Conservation (phyloP, 2,329 filamentous ascomycete genomes). For the Penicillium oxalicum region DNA sequence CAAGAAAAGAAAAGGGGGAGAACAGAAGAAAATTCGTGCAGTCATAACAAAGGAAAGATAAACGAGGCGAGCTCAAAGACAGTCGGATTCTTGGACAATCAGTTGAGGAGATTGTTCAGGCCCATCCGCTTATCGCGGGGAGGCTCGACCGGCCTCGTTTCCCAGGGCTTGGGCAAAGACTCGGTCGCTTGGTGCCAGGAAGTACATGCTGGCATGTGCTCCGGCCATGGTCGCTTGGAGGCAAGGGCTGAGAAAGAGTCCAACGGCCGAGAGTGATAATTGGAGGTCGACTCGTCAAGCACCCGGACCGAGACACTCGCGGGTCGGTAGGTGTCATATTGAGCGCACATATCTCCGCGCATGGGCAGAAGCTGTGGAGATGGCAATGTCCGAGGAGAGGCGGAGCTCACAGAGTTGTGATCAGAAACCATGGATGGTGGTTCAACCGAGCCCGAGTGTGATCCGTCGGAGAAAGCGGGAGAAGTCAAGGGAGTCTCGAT, state of each 20-base stretch:
- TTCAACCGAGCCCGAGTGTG: slow-evolving; percentile 52
- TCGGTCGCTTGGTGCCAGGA: slow-evolving; percentile 26
- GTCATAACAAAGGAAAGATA: slow-evolving; percentile 16
- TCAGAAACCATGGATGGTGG: slow-evolving; percentile 69
- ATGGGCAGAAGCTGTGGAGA: slow-evolving; percentile 39
- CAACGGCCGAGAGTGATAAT: slow-evolving; percentile 16
- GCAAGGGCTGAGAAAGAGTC: slow-evolving; percentile 23
- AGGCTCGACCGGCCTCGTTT: slow-evolving; percentile 16
- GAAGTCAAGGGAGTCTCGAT: slow-evolving; percentile 58
- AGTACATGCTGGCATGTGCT: slow-evolving; percentile 21
- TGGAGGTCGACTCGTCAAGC: slow-evolving; percentile 21
- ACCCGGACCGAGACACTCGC: slow-evolving; percentile 23
- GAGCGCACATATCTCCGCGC: slow-evolving; percentile 41
- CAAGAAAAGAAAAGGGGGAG: slow-evolving; percentile 5
- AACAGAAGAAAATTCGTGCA: slow-evolving; percentile 18
- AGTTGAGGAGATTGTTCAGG: slow-evolving; percentile 35
- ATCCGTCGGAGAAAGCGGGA: slow-evolving; percentile 59
- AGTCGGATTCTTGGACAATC: slow-evolving; percentile 1
- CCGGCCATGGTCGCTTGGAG: slow-evolving; percentile 26
- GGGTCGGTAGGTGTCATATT: slow-evolving; percentile 30
- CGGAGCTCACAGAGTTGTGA: slow-evolving; percentile 56
- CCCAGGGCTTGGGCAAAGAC: slow-evolving; percentile 23
- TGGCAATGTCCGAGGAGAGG: slow-evolving; percentile 47
- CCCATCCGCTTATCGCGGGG: slow-evolving; percentile 38
- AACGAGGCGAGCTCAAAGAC: not conserved